Conservation (phyloP, 148 eudicot species). For the Rhododendron ovatum region DNA sequence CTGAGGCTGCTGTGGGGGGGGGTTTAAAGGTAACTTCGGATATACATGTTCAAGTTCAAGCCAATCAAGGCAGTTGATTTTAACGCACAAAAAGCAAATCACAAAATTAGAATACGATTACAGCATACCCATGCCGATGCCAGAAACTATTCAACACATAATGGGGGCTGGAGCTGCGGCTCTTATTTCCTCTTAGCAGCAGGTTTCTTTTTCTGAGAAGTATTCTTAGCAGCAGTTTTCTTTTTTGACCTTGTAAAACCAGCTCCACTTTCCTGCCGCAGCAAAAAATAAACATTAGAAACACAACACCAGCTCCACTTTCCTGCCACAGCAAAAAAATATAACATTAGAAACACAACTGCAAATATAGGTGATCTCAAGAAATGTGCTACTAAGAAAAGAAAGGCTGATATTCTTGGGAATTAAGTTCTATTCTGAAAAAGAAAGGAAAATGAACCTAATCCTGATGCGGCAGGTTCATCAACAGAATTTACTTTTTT, state of each 20-base stretch:
- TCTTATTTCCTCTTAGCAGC: slow-evolving; percentile 4
- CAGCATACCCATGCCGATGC: not conserved
- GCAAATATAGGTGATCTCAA: not conserved
- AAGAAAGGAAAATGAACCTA: not conserved
- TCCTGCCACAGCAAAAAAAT: slow-evolving; percentile 44
- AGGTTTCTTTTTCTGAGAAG: not conserved
- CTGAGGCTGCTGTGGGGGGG: too few species aligned
- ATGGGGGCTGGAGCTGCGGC: not conserved
- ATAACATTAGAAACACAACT: not conserved
- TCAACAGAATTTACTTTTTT: not conserved
- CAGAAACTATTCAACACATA: not conserved
- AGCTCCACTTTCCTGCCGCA: slow-evolving; percentile 1
- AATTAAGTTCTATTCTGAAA: not conserved
- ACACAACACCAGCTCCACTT: slow-evolving; percentile 42
- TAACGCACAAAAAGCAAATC: too few species aligned
- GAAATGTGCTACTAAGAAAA: not conserved
- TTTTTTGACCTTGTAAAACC: slow-evolving; percentile 45
- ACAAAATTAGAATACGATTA: not conserved
- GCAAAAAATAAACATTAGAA: too few species aligned
- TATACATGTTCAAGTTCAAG: too few species aligned
- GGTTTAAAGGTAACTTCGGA: too few species aligned
- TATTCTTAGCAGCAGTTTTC: slow-evolving; percentile 9
- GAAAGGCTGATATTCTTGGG: not conserved
- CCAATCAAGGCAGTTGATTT: too few species aligned
- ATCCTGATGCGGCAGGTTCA: not conserved